phyloP scores from a whole-genome alignment of 2,329 filamentous ascomycete species.

The Fusarium piperis region DNA sequence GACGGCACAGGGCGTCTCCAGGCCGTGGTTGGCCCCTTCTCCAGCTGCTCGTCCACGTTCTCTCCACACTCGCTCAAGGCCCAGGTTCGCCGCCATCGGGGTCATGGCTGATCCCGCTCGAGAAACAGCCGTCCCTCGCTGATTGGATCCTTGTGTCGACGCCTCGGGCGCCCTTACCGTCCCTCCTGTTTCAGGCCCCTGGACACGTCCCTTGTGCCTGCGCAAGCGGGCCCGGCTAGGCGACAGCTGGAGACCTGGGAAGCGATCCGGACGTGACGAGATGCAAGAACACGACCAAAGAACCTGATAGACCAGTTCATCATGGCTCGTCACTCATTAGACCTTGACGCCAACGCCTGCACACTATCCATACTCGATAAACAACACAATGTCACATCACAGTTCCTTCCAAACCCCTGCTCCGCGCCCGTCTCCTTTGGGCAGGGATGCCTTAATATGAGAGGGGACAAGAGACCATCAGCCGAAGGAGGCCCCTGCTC shows the following conservation, averaged over 20 bases:
- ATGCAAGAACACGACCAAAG: slow-evolving; percentile 3
- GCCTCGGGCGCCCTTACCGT: slow-evolving; percentile 20
- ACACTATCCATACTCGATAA: not conserved
- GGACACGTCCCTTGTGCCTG: slow-evolving; percentile 24
- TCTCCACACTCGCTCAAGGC: slow-evolving; percentile 6
- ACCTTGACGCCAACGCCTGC: not conserved
- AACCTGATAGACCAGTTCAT: not conserved
- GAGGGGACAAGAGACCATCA: not conserved
- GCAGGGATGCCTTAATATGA: not conserved
- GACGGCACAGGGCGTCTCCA: not conserved
- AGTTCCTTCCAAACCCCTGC: not conserved
- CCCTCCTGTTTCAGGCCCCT: slow-evolving; percentile 41
- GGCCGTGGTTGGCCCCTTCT: slow-evolving; percentile 17
- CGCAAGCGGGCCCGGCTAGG: slow-evolving; percentile 26
- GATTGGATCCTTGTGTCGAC: slow-evolving; percentile 21
- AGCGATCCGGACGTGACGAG: slow-evolving; percentile 4
- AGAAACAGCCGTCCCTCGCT: slow-evolving; percentile 9
- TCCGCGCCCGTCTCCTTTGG: not conserved
- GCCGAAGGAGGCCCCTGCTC: slow-evolving; percentile 3
- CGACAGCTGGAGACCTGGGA: not conserved
- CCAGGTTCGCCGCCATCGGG: slow-evolving; percentile 22
- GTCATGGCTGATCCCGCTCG: slow-evolving; percentile 19
- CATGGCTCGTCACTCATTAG: not conserved
- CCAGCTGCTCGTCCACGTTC: slow-evolving; percentile 7
- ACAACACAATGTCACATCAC: not conserved